Conservation (phyloP, 768 basidiomycete genomes). For the Exidia glandulosa region DNA sequence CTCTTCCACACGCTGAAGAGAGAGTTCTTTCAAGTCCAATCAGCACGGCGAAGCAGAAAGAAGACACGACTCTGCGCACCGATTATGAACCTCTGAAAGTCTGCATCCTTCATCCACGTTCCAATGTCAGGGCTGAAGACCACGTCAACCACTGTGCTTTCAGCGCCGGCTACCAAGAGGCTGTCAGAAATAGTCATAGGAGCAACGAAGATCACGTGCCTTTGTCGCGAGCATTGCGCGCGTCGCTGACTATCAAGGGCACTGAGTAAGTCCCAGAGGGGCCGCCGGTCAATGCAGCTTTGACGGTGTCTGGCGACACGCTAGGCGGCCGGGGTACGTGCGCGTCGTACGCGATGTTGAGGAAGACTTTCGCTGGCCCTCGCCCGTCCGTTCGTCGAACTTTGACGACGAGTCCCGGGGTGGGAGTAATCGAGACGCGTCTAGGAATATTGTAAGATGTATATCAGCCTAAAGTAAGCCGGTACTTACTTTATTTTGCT, state of each 20-base stretch:
- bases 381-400: background rate
- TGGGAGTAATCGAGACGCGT: background rate
- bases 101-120: slow-evolving; percentile 46
- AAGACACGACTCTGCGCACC: slow-evolving; percentile 30
- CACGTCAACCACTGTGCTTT: slow-evolving; percentile 63
- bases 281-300: slow-evolving; percentile 42
- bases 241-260: slow-evolving; percentile 62
- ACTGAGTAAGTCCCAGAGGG: slow-evolving; percentile 44
- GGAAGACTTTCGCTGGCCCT: slow-evolving; percentile 46
- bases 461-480: too few relatives aligned
- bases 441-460: too few relatives aligned
- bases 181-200: background rate
- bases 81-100: slow-evolving; percentile 59
- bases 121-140: slow-evolving; percentile 52
- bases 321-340: slow-evolving; percentile 52
- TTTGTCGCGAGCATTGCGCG: slow-evolving; percentile 56
- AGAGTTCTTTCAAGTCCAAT: slow-evolving; percentile 10
- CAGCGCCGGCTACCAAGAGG: slow-evolving; percentile 46
- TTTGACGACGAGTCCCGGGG: background rate
- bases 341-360: slow-evolving; percentile 62
- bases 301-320: slow-evolving; percentile 30
- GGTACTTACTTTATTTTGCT: too few relatives aligned
- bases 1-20: slow-evolving; percentile 7
- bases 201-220: slow-evolving; percentile 26
- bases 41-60: slow-evolving; percentile 3